phyloP scores from a whole-genome alignment of 176 grass and related monocot species.

The Zizania latifolia region DNA sequence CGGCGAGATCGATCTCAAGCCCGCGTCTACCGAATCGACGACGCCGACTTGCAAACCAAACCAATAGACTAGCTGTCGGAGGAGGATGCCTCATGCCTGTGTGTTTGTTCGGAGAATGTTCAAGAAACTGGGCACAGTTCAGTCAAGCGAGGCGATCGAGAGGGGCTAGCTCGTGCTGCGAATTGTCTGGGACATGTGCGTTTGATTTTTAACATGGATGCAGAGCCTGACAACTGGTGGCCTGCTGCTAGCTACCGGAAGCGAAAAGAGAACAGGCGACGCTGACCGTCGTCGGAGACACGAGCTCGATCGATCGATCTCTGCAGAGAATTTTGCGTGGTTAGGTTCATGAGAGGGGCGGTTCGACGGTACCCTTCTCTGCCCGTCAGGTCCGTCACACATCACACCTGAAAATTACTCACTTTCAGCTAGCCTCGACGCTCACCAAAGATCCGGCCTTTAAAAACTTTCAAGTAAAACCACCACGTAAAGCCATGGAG shows the following conservation, averaged over 20 bases:
- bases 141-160: too few species aligned
- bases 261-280: slow-evolving; percentile 1
- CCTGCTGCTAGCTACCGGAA: neutral
- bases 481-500: neutral
- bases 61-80: neutral
- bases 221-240: neutral
- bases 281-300: neutral
- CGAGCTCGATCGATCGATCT: neutral
- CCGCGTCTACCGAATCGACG: slow-evolving; percentile 32
- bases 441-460: neutral
- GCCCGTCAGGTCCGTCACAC: neutral
- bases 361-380: neutral
- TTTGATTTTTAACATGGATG: slow-evolving; percentile 20
- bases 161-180: neutral
- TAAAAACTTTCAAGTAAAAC: slow-evolving; percentile 1
- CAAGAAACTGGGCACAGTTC: slow-evolving; percentile 6
- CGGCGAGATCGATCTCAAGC: slow-evolving; percentile 21
- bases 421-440: neutral
- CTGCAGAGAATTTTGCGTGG: neutral
- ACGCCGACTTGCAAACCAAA: slow-evolving; percentile 27
- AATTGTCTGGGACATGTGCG: neutral
- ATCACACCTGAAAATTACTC: slow-evolving; percentile 25
- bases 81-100: neutral
- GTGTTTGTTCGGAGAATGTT: neutral
- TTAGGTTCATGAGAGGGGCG: slow-evolving; percentile 19